Evolutionary conservation across 208 protist species (phyloP), one percentile per base, ranked within the genome.

Genomic region (Leishmania mexicana): DNA sequence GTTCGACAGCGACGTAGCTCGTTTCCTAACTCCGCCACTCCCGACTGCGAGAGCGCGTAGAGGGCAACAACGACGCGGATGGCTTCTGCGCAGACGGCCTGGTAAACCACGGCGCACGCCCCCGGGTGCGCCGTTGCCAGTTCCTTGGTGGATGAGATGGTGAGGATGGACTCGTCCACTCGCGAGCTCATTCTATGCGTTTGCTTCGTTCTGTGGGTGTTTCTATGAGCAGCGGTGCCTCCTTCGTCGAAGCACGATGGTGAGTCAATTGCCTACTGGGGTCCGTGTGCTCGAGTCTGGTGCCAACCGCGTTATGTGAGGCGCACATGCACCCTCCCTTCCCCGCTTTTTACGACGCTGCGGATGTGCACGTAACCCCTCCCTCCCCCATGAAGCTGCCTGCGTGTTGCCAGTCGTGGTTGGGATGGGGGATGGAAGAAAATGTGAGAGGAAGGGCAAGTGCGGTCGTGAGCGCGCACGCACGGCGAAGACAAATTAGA

Each of bases 61-160:
- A 87, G 84, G 13, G 84, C 75, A 40, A 87, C 75, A 17, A 87
- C 64, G 71, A 84, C 72, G 28, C 80, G 80, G 58, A 83, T 62
- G 3, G 84, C 84, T 40, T 87, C 80, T 0, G 73, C 64, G 31
- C 79, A 81, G 13, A 87, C 57, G 40, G 84, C 84, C 28, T 71
- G 28, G 70, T 82, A 76, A 60, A 84, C 28, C 38, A 68, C 53
- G 5, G 62, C 38, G 49, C 80, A 86, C 38, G 79, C 51, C 40
- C 70, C 79, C 3, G 75, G 60, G 35, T 76, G 62, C 28, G 79
- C 40, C 17, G 3, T 35, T 21, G 17, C 11, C 15, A 17, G 47
- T 57, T 0, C 51, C 11, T 17, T 17, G 17, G 45, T n/a, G 28
- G 64, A 35, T 0, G 31, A 65, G 35, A 10, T 77, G 8, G 31